Evolutionary conservation across 805 yeast genomes (phyloP).

Genomic region (Saccharomycopsis javanensis): DNA sequence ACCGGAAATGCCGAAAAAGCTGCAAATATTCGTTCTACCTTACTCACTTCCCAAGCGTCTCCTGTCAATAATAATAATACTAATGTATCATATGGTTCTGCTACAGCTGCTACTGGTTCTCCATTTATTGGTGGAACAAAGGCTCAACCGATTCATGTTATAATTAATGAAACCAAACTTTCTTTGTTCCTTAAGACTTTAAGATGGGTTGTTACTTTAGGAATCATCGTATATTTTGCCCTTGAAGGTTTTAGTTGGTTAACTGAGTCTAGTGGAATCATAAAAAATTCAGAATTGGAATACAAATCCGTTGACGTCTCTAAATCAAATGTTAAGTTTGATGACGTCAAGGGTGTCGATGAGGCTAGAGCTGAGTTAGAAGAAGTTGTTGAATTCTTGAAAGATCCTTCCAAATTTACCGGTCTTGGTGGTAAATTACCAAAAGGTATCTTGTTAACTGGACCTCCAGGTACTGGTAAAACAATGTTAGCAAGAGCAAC

Average conservation of each 20-base stretch:
- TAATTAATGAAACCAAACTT: slow-evolving; percentile 76
- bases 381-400: slow-evolving; percentile 94
- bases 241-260: slow-evolving; percentile 68
- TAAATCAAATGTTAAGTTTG: slow-evolving; percentile 76
- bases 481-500: slow-evolving; percentile 94
- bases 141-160: slow-evolving; percentile 86
- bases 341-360: slow-evolving; percentile 95
- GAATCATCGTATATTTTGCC: slow-evolving; percentile 71
- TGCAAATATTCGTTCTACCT: slow-evolving; percentile 45
- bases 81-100: slow-evolving; percentile 19
- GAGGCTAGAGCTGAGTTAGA: slow-evolving; percentile 97
- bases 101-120: slow-evolving; percentile 17
- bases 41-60: slow-evolving; percentile 19
- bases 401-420: slow-evolving; percentile 93
- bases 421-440: slow-evolving; percentile 96
- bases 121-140: slow-evolving; percentile 47
- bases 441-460: slow-evolving; percentile 91
- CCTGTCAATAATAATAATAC: slow-evolving; percentile 25
- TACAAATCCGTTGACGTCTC: slow-evolving; percentile 78
- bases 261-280: slow-evolving; percentile 60
- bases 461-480: slow-evolving; percentile 99
- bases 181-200: slow-evolving; percentile 77
- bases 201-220: slow-evolving; percentile 79
- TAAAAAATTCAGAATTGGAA: slow-evolving; percentile 61
- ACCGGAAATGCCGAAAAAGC: slow-evolving; percentile 75